phyloP scores from a whole-genome alignment of 2,329 filamentous ascomycete species.

The Pseudogymnoascus sp. region DNA sequence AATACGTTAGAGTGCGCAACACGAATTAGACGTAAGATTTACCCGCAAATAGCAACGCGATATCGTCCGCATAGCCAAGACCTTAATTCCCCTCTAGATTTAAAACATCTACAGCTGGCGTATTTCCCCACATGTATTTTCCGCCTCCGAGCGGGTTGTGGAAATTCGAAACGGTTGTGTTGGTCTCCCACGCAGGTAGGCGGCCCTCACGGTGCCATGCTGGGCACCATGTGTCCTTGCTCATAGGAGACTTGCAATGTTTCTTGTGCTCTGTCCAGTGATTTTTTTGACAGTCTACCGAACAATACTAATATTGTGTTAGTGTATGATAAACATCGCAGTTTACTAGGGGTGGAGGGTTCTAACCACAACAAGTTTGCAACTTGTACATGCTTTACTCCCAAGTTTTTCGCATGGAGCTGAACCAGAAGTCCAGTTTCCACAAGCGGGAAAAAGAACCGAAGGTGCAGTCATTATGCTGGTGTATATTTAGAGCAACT shows the following conservation, averaged over 20 bases:
- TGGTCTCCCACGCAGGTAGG: conserved; percentile 7
- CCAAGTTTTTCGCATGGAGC: conserved; percentile 8
- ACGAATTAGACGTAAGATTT: background rate
- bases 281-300: conserved; percentile 12
- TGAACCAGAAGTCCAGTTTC: conserved; percentile 9
- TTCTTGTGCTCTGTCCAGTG: conserved; percentile 17
- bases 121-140: conserved; percentile 18
- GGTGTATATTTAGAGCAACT: background rate
- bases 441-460: conserved; percentile 8
- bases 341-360: background rate
- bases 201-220: conserved; percentile 13
- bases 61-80: conserved; percentile 11
- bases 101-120: conserved; percentile 16
- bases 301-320: conserved; percentile 14
- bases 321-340: background rate
- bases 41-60: conserved; percentile 17
- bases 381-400: conserved; percentile 3
- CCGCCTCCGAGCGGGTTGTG: conserved; percentile 11
- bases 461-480: conserved; percentile 8
- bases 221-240: conserved; percentile 14
- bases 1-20: background rate
- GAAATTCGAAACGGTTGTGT: background rate
- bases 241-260: conserved; percentile 14
- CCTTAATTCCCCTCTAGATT: conserved; percentile 15
- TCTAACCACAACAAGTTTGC: conserved; percentile 11